Base-by-base conservation (phyloP, 345 rosid genomes). In the Eucalyptus sp. region DNA sequence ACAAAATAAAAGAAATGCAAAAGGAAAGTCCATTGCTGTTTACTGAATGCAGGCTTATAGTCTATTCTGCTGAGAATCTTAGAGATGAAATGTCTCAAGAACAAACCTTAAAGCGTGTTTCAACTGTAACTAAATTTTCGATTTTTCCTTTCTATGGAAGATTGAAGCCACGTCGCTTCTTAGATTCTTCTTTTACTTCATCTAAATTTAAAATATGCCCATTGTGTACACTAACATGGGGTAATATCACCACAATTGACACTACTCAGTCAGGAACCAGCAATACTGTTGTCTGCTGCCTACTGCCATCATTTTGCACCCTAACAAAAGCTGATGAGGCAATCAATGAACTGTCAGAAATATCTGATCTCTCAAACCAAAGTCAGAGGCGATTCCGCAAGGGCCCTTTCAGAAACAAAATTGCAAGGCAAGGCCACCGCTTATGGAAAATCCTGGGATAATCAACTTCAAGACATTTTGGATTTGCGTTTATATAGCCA, bases 41-140 rank as follows among this genome's bases (percentile, higher is more conserved):
- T 13, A 64, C 0, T 64, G 0, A 64, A 29, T 6, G 71, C 10
- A 11, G 37, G 18, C 0, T 64, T 29, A 6, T 3, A 29, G 3
- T 64, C 9, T 13, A 3, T 1, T 13, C 10, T 13, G 71, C 71
- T 13, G 37, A 64, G 10, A 15, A 64, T 15, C 71, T 6, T 13
- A 29, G 33, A 6, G 37, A 64, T 31, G 31, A 29, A 13, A 29
- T 4, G 31, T 29, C 33, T 64, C 10, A 0, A 64, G 71, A 64
- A 29, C 0, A 64, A 64, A 64, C 71, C 37, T 62, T 27, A 1
- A 62, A 62, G 31, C 3, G 33, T 29, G n/a, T 27, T 62, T 62
- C 68, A 12, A 62, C 68, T 62, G 9, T 64, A 29, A 29, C 18
- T 64, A 29, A 29, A 64, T 13, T 15, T 29, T 64, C 0, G 0